These are phyloP conservation scores for Phaeosphaeria sp. DNA, from an alignment of 2,329 filamentous ascomycete genomes.

Conservation along the genomic window DNA sequence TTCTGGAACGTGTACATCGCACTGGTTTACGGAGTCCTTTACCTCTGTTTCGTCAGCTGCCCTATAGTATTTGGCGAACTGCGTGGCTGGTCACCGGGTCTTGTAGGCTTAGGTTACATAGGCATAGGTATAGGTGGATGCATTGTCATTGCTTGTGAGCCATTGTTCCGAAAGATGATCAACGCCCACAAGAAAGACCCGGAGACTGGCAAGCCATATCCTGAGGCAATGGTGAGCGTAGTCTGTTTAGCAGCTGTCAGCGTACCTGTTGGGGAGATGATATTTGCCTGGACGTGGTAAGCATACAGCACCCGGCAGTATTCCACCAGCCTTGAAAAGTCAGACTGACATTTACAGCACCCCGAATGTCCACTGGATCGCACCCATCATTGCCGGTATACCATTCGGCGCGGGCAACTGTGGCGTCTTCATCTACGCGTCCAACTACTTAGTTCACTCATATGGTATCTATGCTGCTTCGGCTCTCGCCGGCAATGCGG, in stretches of 20 bases:
- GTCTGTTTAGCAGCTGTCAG: slow-evolving; percentile 79
- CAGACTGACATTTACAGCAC: slow-evolving; percentile 48
- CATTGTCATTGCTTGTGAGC: slow-evolving; percentile 63
- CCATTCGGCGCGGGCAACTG: slow-evolving; percentile 81
- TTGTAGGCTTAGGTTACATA: slow-evolving; percentile 78
- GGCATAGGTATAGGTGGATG: slow-evolving; percentile 69
- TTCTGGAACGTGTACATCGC: slow-evolving; percentile 76
- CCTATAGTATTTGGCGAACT: slow-evolving; percentile 79
- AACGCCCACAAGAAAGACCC: slow-evolving; percentile 78
- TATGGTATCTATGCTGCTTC: slow-evolving; percentile 85
- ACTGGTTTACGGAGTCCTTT: slow-evolving; percentile 84
- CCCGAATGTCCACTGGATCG: slow-evolving; percentile 83
- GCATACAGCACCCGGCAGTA: not conserved
- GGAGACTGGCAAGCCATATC: slow-evolving; percentile 73
- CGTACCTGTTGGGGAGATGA: slow-evolving; percentile 79
- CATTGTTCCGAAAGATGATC: slow-evolving; percentile 78
- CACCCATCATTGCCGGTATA: slow-evolving; percentile 78
- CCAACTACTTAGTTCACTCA: slow-evolving; percentile 78
- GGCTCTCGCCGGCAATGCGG: slow-evolving; percentile 79
- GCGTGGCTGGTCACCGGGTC: slow-evolving; percentile 77
- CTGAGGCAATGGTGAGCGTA: slow-evolving; percentile 81
- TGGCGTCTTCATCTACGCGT: slow-evolving; percentile 80
- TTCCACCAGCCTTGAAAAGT: not conserved
- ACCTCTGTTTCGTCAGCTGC: slow-evolving; percentile 90
- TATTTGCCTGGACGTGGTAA: slow-evolving; percentile 78